A percentile compares a stretch with the other conserved stretches of the same genome.
Conservation (phyloP, 768 basidiomycete species). For the Podaxis sp. region DNA sequence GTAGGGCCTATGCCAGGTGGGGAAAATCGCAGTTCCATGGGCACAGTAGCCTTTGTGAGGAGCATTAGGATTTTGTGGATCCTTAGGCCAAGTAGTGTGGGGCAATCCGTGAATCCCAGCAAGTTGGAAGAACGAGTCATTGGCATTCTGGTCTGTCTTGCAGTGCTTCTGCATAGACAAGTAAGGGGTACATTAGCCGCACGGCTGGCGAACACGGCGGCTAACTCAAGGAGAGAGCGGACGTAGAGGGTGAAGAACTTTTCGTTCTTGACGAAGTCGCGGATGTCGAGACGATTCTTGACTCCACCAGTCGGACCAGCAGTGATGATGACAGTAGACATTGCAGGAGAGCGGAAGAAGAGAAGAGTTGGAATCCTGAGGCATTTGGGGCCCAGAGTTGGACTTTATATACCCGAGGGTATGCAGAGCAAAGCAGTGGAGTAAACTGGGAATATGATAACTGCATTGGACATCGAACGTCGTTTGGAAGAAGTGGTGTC, state of each 20-base stretch:
- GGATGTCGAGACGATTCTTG: conserved; percentile 39
- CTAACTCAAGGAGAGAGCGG: conserved; percentile 44
- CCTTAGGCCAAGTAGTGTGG: conserved; percentile 36
- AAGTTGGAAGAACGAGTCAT: conserved; percentile 39
- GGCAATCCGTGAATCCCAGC: conserved; percentile 53
- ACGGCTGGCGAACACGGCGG: neutral
- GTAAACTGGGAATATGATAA: too few species aligned
- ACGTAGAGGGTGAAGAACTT: conserved; percentile 51
- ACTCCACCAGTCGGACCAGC: conserved; percentile 1
- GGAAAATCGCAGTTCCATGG: conserved; percentile 51
- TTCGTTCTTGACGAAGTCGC: conserved; percentile 39
- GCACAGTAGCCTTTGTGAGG: conserved; percentile 47
- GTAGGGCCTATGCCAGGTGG: conserved; percentile 57
- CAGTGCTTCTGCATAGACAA: neutral
- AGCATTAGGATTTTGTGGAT: conserved; percentile 18
- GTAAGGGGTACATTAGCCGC: neutral
- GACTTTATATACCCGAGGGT: too few species aligned
- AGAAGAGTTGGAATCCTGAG: too few species aligned
- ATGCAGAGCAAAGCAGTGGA: too few species aligned
- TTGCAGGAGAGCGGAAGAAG: too few species aligned
- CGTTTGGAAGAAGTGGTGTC: too few species aligned
- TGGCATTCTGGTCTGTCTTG: neutral
- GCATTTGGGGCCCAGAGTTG: too few species aligned
- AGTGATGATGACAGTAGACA: neutral
- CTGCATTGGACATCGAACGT: too few species aligned